Conservation (phyloP, 2,329 filamentous ascomycete species). For the Cladosporium sp. region DNA sequence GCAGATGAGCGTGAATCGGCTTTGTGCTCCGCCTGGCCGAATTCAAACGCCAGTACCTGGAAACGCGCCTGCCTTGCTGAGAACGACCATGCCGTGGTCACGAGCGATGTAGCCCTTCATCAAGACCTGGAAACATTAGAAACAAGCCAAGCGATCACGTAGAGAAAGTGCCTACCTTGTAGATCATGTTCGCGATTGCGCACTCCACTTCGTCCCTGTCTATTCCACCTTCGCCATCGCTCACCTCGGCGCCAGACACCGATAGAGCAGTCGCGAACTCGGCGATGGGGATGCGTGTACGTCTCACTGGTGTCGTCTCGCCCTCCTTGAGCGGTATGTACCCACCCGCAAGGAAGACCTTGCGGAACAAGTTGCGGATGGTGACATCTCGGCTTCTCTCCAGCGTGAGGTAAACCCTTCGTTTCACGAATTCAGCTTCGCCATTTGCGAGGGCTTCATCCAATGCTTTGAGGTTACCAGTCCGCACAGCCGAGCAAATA, state of each 20-base stretch:
- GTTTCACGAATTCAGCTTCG: constrained; percentile 90
- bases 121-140: constrained; percentile 60
- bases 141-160: neutral
- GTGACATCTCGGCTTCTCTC: constrained; percentile 91
- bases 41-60: constrained; percentile 64
- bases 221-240: constrained; percentile 60
- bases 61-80: constrained; percentile 91
- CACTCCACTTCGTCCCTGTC: constrained; percentile 96
- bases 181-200: constrained; percentile 92
- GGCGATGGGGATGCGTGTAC: constrained; percentile 75
- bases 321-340: constrained; percentile 75
- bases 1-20: neutral
- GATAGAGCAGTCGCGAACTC: constrained; percentile 85
- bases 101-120: constrained; percentile 99
- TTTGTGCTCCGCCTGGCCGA: neutral
- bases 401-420: constrained; percentile 89
- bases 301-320: constrained; percentile 59
- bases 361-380: constrained; percentile 85
- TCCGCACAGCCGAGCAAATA: constrained; percentile 74
- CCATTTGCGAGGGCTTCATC: constrained; percentile 76
- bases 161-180: constrained; percentile 68
- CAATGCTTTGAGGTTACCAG: constrained; percentile 79
- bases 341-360: constrained; percentile 83
- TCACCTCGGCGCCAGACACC: constrained; percentile 57
- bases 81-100: constrained; percentile 82